phyloP scores from a whole-genome alignment of 1,284 basidiomycete genomes.

The Moesziomyces antarcticus region DNA sequence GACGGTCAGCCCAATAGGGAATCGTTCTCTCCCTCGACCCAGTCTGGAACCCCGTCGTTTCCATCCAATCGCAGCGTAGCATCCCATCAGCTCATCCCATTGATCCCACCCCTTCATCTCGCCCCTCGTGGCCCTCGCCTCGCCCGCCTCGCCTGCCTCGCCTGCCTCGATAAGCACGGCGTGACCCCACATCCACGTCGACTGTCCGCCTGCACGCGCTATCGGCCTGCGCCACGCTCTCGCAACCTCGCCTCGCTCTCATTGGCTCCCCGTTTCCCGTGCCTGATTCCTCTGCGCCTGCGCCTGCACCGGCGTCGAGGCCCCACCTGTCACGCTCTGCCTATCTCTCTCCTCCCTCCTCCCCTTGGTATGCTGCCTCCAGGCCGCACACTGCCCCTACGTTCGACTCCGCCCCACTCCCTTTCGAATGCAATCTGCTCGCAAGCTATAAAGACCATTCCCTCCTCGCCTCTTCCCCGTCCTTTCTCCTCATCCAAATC shows the following conservation, averaged over 20 bases:
- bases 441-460: conserved; percentile 23
- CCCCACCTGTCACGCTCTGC: background rate
- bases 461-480: background rate
- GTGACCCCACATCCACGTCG: background rate
- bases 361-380: no score
- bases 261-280: conserved; percentile 34
- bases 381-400: no score
- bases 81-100: background rate
- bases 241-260: conserved; percentile 3
- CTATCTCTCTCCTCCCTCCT: no score
- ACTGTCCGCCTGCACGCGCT: conserved; percentile 2
- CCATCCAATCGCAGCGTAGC: conserved; percentile 7
- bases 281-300: conserved; percentile 1
- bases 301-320: conserved; percentile 6
- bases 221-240: conserved; percentile 8
- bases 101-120: conserved; percentile 1
- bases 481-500: background rate
- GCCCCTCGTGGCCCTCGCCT: background rate
- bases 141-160: background rate
- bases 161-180: conserved; percentile 1
- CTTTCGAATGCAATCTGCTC: no score
- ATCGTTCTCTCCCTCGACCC: background rate
- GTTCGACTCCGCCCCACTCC: no score
- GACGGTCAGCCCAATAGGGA: background rate
- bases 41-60: background rate